phyloP scores from a whole-genome alignment of 2,329 filamentous ascomycete species.

The Cladophialophora exuberans region DNA sequence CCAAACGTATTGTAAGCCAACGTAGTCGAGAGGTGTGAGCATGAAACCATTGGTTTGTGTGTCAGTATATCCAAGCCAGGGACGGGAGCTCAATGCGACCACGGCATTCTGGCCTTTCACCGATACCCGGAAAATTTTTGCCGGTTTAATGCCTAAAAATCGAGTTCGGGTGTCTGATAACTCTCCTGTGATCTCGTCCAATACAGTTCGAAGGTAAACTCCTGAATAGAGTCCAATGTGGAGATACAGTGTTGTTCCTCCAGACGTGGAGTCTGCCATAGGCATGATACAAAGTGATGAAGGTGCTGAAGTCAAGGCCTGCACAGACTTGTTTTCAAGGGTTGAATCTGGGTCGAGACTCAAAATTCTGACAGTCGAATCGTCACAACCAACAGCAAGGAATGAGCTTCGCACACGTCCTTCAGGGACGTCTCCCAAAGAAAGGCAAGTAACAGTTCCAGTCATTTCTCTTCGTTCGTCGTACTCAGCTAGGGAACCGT shows the following conservation, averaged over 20 bases:
- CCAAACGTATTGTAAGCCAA: constrained; percentile 88
- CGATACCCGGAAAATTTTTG: constrained; percentile 87
- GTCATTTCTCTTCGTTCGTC: constrained; percentile 95
- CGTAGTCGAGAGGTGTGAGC: constrained; percentile 88
- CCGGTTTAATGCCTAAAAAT: constrained; percentile 88
- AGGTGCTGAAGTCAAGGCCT: constrained; percentile 87
- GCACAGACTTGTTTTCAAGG: constrained; percentile 89
- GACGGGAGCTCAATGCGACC: constrained; percentile 84
- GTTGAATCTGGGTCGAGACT: constrained; percentile 89
- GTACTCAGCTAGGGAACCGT: constrained; percentile 89
- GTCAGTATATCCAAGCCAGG: constrained; percentile 96
- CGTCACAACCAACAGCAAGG: constrained; percentile 93
- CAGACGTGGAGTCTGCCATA: constrained; percentile 91
- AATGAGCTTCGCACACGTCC: constrained; percentile 88
- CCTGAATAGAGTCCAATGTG: constrained; percentile 96
- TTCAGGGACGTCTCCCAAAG: constrained; percentile 88
- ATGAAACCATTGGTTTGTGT: constrained; percentile 85
- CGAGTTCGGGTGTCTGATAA: constrained; percentile 92
- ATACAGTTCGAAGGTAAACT: constrained; percentile 90
- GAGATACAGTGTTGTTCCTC: constrained; percentile 85
- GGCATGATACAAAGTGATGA: constrained; percentile 88
- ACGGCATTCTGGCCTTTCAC: constrained; percentile 84
- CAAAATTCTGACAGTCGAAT: constrained; percentile 91
- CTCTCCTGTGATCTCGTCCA: constrained; percentile 95
- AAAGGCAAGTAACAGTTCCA: constrained; percentile 92